Base-by-base conservation (phyloP, 495 filamentous ascomycete genomes). In the Lophium mytilinum region DNA sequence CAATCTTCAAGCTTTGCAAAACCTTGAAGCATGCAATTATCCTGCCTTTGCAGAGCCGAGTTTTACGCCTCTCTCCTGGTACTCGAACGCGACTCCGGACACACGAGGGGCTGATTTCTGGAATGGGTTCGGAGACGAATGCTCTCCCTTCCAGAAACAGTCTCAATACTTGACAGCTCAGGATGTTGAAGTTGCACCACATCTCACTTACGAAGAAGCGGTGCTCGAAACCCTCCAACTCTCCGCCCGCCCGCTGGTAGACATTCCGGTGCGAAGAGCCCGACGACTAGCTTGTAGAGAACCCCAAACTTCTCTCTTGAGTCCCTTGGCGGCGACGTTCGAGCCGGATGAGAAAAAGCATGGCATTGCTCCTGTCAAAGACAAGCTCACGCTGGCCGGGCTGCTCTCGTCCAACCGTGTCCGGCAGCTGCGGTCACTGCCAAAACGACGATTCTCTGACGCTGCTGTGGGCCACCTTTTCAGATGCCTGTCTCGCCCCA, bases 1-100 rank as follows among this genome's bases (percentile, higher is more conserved):
- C 35, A 64, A 60, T 35, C 60, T 64, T 18, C 19, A 18, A 11
- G 49, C 61, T n/a, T 39, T 64, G 14, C 53, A 64, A 19, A n/a
- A 35, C 0, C 49, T 64, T 6, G 15, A 56, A 15, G 39, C 11
- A 14, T 41, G 39, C 11, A 41, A 41, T 14, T 41, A 41, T 17
- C 12, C 17, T 41, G 17, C 39, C 1, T 17, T 41, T 1, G 8
- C 2, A 2, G 39, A 17, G 17, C 12, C 11, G 17, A 41, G 9
- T 17, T 41, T 41, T 4, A 41, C 39, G 8, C 39, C 39, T 12
- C 12, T 41, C 17, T 41, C 39, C 2, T 41, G 39, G 39, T 41
- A 41, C 17, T 3, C 39, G 17, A 14, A 41, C 39, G 39, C 39
- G 2, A 41, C 39, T 41, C 39, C 39, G 8, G 39, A 14, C 39